Conservation (phyloP, 345 rosid genomes). For the Populus nigra region DNA sequence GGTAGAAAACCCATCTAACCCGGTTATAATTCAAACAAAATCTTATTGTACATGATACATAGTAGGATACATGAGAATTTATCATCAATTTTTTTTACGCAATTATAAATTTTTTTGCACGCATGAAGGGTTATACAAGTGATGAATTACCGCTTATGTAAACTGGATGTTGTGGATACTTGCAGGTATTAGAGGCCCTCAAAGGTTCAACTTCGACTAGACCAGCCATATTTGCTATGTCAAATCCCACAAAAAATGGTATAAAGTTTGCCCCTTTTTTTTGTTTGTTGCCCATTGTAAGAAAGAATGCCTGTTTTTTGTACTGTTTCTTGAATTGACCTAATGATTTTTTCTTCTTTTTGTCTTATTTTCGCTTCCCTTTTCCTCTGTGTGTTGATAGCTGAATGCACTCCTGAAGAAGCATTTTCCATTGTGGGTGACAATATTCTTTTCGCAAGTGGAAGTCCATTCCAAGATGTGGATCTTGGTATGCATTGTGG, state of each 20-base stretch:
- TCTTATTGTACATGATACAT: background rate
- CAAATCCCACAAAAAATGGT: slow-evolving; percentile 97
- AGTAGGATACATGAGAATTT: background rate
- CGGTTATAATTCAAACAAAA: background rate
- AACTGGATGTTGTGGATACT: slow-evolving; percentile 14
- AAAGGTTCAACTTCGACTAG: slow-evolving; percentile 90
- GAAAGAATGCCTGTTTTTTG: background rate
- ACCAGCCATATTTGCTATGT: slow-evolving; percentile 98
- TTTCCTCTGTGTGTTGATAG: slow-evolving; percentile 33
- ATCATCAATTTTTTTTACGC: background rate
- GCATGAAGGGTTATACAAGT: background rate
- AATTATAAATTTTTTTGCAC: background rate
- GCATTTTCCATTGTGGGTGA: slow-evolving; percentile 93
- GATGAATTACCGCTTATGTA: background rate
- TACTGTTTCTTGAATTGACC: background rate
- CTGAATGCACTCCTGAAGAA: slow-evolving; percentile 93
- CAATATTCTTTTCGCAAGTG: slow-evolving; percentile 88
- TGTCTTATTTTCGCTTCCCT: background rate
- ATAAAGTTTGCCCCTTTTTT: background rate
- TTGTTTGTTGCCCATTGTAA: background rate
- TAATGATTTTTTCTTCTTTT: background rate
- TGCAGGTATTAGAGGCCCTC: slow-evolving; percentile 91
- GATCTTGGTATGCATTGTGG: slow-evolving; percentile 64
- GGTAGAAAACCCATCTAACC: slow-evolving; percentile 35
- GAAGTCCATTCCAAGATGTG: slow-evolving; percentile 89